A percentile compares a stretch with the other conserved stretches of the same genome.
Conservation (phyloP, 1,284 basidiomycete species). For the Macrocystidia cucumis region DNA sequence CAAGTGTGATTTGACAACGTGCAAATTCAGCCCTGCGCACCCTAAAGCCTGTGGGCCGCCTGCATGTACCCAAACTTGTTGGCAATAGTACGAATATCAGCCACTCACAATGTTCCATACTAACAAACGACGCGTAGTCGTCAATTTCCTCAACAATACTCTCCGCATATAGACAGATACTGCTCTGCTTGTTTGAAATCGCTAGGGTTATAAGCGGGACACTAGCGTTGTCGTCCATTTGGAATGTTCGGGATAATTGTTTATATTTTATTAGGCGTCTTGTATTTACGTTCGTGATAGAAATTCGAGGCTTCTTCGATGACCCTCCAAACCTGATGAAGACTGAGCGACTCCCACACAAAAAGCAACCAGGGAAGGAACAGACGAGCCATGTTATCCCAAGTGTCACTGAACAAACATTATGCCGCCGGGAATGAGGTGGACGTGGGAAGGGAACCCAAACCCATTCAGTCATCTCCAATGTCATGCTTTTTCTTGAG, state of each 20-base stretch:
- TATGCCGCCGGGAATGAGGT: not conserved
- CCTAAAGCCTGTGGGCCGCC: slow-evolving; percentile 41
- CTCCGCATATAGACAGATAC: slow-evolving; percentile 39
- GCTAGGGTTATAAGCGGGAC: too few species aligned
- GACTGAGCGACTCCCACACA: too few species aligned
- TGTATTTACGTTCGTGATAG: too few species aligned
- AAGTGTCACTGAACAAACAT: too few species aligned
- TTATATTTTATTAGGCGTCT: too few species aligned
- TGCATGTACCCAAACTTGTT: slow-evolving; percentile 48
- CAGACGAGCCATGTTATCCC: slow-evolving; percentile 13
- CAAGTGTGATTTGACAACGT: slow-evolving; percentile 48
- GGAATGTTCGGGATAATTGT: too few species aligned
- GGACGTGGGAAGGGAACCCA: slow-evolving; percentile 1
- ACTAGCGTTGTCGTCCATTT: too few species aligned
- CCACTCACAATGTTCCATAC: slow-evolving; percentile 5
- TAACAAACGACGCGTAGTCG: slow-evolving; percentile 32
- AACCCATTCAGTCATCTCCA: slow-evolving; percentile 45
- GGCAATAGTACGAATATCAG: slow-evolving; percentile 60
- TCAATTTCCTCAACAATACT: slow-evolving; percentile 63
- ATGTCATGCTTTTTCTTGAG: slow-evolving; percentile 86
- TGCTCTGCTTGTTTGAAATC: slow-evolving; percentile 30
- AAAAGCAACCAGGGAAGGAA: slow-evolving; percentile 22
- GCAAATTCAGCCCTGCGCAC: slow-evolving; percentile 61
- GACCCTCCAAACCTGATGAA: too few species aligned
- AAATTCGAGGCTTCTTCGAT: too few species aligned